A percentile compares a stretch with the other conserved stretches of the same genome.
These are phyloP conservation scores for Hygrocybe punicea DNA, from an alignment of 768 basidiomycete species.

Conservation along the genomic window DNA sequence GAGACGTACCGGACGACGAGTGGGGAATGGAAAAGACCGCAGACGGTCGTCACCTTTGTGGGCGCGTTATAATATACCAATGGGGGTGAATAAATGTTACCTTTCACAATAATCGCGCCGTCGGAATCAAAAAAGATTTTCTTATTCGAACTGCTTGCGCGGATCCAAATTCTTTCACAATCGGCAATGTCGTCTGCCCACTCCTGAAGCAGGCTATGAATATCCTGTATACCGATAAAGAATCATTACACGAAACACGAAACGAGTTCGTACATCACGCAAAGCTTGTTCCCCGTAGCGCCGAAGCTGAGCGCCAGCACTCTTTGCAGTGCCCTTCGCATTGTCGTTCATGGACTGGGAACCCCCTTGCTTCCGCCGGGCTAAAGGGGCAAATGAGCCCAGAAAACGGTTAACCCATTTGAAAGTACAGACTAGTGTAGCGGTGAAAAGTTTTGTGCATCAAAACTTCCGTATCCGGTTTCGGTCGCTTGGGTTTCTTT, in stretches of 20 bases:
- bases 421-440: constrained; percentile 78
- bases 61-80: neutral
- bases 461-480: constrained; percentile 76
- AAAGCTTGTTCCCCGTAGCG: constrained; percentile 94
- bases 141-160: constrained; percentile 83
- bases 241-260: neutral
- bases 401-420: neutral
- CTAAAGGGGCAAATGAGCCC: constrained; percentile 39
- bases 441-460: constrained; percentile 96
- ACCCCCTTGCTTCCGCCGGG: constrained; percentile 96
- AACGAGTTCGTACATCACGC: constrained; percentile 61
- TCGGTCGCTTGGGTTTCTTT: constrained; percentile 61
- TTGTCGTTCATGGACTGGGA: constrained; percentile 91
- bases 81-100: constrained; percentile 18
- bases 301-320: constrained; percentile 89
- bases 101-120: constrained; percentile 68
- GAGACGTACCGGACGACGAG: constrained; percentile 78
- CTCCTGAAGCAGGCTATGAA: constrained; percentile 73
- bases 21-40: constrained; percentile 93
- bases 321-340: constrained; percentile 87
- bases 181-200: constrained; percentile 84
- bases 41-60: constrained; percentile 60
- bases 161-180: constrained; percentile 91
- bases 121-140: constrained; percentile 91
- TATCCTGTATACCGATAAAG: constrained; percentile 57